Conservation (phyloP, 805 yeast species). For the Isabelozyma gotoi region DNA sequence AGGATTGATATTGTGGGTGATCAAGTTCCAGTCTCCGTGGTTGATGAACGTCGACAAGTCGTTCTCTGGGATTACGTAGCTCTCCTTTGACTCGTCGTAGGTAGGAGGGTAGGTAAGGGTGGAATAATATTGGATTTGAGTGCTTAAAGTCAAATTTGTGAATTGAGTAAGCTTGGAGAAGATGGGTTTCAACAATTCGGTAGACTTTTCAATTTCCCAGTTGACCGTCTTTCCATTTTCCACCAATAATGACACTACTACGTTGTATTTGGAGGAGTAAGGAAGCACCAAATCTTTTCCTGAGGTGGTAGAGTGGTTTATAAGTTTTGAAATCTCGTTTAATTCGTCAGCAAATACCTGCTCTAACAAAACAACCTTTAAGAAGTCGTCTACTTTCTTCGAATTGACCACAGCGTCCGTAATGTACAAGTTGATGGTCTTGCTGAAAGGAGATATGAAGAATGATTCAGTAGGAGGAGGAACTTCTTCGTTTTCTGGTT, state of each 20-base stretch:
- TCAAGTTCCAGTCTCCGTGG: slow-evolving; percentile 79
- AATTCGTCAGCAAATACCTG: slow-evolving; percentile 42
- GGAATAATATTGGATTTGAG: slow-evolving; percentile 76
- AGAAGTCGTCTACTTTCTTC: slow-evolving; percentile 32
- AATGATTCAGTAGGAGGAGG: slow-evolving; percentile 4
- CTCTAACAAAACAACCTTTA: slow-evolving; percentile 36
- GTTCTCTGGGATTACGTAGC: slow-evolving; percentile 39
- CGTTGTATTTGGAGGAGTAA: slow-evolving; percentile 65
- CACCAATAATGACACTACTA: slow-evolving; percentile 71
- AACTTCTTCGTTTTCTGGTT: slow-evolving; percentile 1
- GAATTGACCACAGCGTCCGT: slow-evolving; percentile 21
- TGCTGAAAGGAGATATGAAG: slow-evolving; percentile 38
- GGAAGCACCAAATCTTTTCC: slow-evolving; percentile 44
- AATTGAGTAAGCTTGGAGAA: slow-evolving; percentile 50
- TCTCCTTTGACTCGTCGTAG: slow-evolving; percentile 19
- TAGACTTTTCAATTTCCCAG: slow-evolving; percentile 70
- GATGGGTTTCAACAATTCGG: slow-evolving; percentile 56
- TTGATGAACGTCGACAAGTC: slow-evolving; percentile 79
- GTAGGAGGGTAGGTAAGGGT: slow-evolving; percentile 27
- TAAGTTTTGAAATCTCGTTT: slow-evolving; percentile 19
- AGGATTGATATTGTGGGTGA: slow-evolving; percentile 59
- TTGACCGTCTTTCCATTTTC: slow-evolving; percentile 66
- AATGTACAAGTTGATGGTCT: slow-evolving; percentile 27
- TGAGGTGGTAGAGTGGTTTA: slow-evolving; percentile 3
- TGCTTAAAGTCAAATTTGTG: slow-evolving; percentile 72